These are phyloP conservation scores for Solanum aculeatissimum DNA, from an alignment of 305 asterid genomes.

Conservation along the genomic window DNA sequence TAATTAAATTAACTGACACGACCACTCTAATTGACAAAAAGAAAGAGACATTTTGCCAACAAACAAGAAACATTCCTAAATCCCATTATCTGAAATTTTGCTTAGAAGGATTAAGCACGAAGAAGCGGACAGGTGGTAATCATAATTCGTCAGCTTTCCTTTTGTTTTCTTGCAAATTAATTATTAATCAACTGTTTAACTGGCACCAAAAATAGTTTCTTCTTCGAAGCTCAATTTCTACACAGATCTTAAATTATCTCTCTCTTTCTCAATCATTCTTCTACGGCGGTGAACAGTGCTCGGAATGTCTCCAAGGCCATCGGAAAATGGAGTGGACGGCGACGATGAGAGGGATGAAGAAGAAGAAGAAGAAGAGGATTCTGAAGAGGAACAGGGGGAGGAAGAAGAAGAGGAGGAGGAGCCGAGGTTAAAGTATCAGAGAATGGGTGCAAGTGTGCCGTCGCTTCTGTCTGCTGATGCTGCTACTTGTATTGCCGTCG, in stretches of 20 bases:
- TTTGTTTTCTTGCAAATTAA: background rate
- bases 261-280: background rate
- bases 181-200: background rate
- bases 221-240: background rate
- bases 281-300: background rate
- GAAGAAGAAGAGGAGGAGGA: constrained; percentile 47
- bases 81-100: background rate
- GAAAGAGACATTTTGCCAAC: background rate
- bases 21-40: background rate
- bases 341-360: constrained; percentile 85
- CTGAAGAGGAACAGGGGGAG: constrained; percentile 36
- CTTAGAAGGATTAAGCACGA: background rate
- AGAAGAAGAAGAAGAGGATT: constrained; percentile 57
- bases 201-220: background rate
- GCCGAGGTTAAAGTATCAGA: constrained; percentile 91
- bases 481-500: constrained; percentile 78
- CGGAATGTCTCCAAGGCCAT: background rate
- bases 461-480: constrained; percentile 71
- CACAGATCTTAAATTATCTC: background rate
- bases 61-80: background rate
- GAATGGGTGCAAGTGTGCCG: constrained; percentile 97
- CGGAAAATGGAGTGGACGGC: constrained; percentile 92
- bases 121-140: background rate
- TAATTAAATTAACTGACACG: background rate
- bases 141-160: background rate